Evolutionary conservation across 2,329 filamentous ascomycete species (phyloP).

Genomic region (Penicillium sp.): DNA sequence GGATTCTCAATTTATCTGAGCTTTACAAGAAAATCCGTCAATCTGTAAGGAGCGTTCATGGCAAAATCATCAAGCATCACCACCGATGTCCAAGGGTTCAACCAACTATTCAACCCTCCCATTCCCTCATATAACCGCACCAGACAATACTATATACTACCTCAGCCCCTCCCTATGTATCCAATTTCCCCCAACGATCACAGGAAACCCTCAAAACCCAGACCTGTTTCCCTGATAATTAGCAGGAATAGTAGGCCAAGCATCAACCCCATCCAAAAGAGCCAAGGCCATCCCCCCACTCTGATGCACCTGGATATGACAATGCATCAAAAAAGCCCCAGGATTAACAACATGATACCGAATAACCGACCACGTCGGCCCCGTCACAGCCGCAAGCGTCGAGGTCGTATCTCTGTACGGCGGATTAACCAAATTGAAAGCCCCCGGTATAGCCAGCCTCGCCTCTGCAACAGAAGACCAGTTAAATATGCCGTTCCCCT

Average conservation of each 20-base stretch:
- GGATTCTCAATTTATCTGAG: too few relatives aligned
- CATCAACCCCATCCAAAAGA: conserved; percentile 48
- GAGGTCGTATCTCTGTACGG: conserved; percentile 50
- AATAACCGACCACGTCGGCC: conserved; percentile 41
- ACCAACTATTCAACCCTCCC: too few relatives aligned
- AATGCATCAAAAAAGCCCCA: conserved; percentile 49
- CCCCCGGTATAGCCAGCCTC: conserved; percentile 42
- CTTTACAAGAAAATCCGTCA: too few relatives aligned
- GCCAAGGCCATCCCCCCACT: conserved; percentile 48
- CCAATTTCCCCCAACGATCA: neutral
- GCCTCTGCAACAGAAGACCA: conserved; percentile 54
- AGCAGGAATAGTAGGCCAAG: conserved; percentile 31
- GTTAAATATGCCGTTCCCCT: conserved; percentile 48
- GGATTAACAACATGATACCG: conserved; percentile 48
- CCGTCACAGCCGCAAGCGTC: conserved; percentile 32
- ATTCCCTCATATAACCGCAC: too few relatives aligned
- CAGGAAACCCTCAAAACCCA: conserved; percentile 6
- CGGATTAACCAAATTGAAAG: conserved; percentile 56
- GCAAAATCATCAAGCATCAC: too few relatives aligned
- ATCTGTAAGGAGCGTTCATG: too few relatives aligned
- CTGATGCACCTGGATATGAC: conserved; percentile 50
- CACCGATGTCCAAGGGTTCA: too few relatives aligned
- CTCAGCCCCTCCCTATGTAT: neutral
- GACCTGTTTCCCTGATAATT: conserved; percentile 13
- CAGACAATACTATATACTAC: neutral